Base-by-base conservation (phyloP, 768 basidiomycete genomes). In the Termitomyces sp. region DNA sequence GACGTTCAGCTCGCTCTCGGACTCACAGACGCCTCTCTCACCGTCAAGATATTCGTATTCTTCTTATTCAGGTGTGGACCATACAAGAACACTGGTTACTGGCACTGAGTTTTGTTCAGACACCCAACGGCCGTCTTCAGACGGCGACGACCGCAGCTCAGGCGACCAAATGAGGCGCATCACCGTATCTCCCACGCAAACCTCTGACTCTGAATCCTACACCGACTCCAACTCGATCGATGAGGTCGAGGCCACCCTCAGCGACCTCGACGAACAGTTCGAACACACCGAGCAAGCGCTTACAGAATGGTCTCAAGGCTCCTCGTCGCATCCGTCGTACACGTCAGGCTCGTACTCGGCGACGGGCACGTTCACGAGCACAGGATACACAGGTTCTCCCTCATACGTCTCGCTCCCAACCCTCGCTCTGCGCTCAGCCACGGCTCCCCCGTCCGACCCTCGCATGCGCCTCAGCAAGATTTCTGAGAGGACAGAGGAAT, bases 401-500 rank as follows among this genome's bases (percentile, higher is more conserved):
- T 80, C 80, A 4, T 79, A 74, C 58, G 71, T 76, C 1, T 76
- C 77, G 16, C 68, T 78, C 22, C 79, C 79, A 6, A 72, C 74
- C 2, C 61, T 74, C 52, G 68, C 68, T 30, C 69, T 69, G 38
- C 73, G 76, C 20, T 32, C 58, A 20, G 71, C 76, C 33, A 67
- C 72, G 26, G 64, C 67, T 51, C 64, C 72, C 14, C 73, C 74
- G 3, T 61, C 65, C 8, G 73, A 75, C 55, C 73, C 76, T 3
- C 65, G 72, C n/a, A 67, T 69, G 46, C 80, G 83, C 10, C 76
- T 92, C 20, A 92, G 90, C 66, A 86, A 81, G 2, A 93, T 93
- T 58, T 82, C 89, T 3, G 91, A 93, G 67, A 80, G 78, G 47
- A 90, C 88, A 1, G 91, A 93, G 70, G 83, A 87, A 33, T 73